Base-by-base conservation (phyloP, 169 alveolate species). In the Babesia caballi region DNA sequence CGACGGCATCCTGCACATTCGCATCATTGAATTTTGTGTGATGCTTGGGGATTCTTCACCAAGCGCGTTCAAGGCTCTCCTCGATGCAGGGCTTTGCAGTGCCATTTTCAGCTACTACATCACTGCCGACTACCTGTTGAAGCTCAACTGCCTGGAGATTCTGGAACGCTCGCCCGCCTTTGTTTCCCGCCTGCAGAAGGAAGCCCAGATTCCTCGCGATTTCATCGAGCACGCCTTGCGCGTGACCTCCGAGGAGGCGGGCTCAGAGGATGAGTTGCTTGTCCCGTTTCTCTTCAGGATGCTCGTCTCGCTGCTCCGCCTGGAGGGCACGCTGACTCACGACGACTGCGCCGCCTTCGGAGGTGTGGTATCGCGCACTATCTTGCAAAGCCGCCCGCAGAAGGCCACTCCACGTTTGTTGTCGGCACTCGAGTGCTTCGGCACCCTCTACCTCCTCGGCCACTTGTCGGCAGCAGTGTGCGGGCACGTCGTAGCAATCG, bases 111-210 rank as follows among this genome's bases (percentile, higher is more conserved):
- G 25, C 30, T 25, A 58, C 14, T 76, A 66, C 57, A 44, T 76
- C 66, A 7, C 27, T 11, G 69, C 41, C 23, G 85, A 76, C 73
- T 38, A 30, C 17, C 28, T 76, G 72, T 74, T 68, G 14, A 65
- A 51, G 74, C 50, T 76, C 15, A 76, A 66, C 78, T 66, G 71
- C 36, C 41, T 76, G 66, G 85, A 76, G 72, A 58, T 76, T 30
- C 28, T 76, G 72, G 85, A 54, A 6, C 38, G 66, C 21, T 21
- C 17, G 36, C 27, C 70, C n/a, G 54, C 36, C 0, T 42, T 76
- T 9, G 28, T 76, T 7, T 25, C n/a, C 40, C 53, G 67, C 4
- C 70, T 76, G 19, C 33, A 57, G 19, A 32, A 44, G 23, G 38
- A 40, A 1, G 15, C 46, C 21, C 38, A 35, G 1, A 25, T 63